Evolutionary conservation across 2,329 filamentous ascomycete genomes (phyloP).

Genomic region (Scedosporium boydii): DNA sequence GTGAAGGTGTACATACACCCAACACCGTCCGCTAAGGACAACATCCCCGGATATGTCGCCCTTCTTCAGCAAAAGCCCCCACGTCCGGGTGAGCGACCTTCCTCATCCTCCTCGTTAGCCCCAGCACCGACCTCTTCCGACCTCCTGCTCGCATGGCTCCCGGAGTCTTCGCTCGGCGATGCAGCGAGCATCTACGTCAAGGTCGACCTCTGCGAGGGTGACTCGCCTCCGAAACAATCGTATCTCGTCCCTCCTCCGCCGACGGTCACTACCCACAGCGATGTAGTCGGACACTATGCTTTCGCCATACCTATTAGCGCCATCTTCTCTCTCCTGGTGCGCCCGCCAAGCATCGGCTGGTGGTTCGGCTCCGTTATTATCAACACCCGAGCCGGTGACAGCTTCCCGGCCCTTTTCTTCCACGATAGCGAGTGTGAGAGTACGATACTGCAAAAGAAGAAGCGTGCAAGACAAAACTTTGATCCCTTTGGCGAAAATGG

Average conservation of each 20-base stretch:
- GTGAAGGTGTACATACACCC: conserved; percentile 87
- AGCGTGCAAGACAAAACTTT: conserved; percentile 71
- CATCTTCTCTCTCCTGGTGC: conserved; percentile 81
- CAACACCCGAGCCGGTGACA: conserved; percentile 83
- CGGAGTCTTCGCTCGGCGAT: conserved; percentile 79
- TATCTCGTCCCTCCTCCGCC: conserved; percentile 89
- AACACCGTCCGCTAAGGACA: conserved; percentile 86
- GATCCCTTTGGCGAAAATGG: conserved; percentile 82
- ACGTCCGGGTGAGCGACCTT: conserved; percentile 25
- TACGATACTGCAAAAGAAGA: conserved; percentile 90
- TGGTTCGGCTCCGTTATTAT: conserved; percentile 96
- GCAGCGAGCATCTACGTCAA: conserved; percentile 87
- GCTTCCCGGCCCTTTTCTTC: conserved; percentile 93
- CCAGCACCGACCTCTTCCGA: conserved; percentile 50
- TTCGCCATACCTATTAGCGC: conserved; percentile 87
- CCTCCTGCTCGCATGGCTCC: conserved; percentile 85
- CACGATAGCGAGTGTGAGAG: conserved; percentile 95
- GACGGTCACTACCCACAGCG: conserved; percentile 66
- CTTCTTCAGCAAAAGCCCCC: conserved; percentile 77
- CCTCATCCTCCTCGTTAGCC: conserved; percentile 22
- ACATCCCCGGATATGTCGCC: conserved; percentile 88
- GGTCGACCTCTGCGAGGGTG: conserved; percentile 77
- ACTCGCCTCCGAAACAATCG: conserved; percentile 72
- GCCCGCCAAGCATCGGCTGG: conserved; percentile 91
- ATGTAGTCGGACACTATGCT: conserved; percentile 68